Conservation (phyloP, 208 protist species). For the Leptomonas pyrrhocoris region DNA sequence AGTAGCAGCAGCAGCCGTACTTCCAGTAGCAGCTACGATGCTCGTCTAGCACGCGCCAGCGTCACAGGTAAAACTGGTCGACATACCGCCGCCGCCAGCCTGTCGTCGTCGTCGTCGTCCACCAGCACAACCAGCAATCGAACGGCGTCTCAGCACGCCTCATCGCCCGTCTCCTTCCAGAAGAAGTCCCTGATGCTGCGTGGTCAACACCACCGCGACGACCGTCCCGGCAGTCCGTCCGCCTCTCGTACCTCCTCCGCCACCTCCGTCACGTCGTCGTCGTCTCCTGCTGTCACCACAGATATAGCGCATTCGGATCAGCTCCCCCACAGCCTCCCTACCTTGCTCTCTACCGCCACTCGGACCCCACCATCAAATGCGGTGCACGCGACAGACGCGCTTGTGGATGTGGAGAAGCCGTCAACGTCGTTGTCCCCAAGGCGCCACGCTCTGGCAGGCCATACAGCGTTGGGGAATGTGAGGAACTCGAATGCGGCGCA, state of each 20-base stretch:
- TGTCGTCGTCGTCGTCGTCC: background rate
- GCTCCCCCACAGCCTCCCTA: conserved; percentile 4
- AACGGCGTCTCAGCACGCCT: conserved; percentile 1
- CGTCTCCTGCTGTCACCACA: background rate
- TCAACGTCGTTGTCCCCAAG: background rate
- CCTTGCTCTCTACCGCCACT: background rate
- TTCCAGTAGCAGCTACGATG: conserved; percentile 5
- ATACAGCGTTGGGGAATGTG: too few relatives aligned
- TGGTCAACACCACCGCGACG: background rate
- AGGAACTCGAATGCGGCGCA: too few relatives aligned
- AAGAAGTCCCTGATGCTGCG: background rate
- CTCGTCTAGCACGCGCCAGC: background rate
- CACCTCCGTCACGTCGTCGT: background rate
- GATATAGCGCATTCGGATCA: background rate
- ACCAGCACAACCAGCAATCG: background rate
- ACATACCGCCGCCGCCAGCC: background rate
- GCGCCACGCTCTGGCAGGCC: background rate
- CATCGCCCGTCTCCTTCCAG: conserved; percentile 11
- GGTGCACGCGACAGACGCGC: background rate
- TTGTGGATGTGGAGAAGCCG: background rate
- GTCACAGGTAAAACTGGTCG: background rate
- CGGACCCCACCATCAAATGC: background rate
- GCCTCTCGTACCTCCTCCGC: background rate
- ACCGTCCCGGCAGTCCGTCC: background rate
- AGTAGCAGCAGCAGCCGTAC: conserved; percentile 9